Percentiles rank a stretch among this genome's conserved stretches.
phyloP scores from a whole-genome alignment of 441 rosid species.

The Codiaeum variegatum region DNA sequence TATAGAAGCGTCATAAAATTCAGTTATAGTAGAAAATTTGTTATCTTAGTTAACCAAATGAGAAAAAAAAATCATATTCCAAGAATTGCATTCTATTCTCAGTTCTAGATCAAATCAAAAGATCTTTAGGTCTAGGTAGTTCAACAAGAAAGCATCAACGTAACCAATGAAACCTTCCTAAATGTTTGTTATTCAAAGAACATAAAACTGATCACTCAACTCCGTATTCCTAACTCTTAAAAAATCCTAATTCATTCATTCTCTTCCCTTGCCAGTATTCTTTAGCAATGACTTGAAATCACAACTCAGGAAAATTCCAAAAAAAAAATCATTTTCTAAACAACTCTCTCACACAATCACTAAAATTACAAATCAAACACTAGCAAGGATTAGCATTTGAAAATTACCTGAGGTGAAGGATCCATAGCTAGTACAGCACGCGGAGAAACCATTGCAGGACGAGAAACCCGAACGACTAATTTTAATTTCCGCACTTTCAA shows the following conservation, averaged over 20 bases:
- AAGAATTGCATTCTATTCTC: not conserved
- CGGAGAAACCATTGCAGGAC: conserved; percentile 34
- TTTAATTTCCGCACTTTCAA: conserved; percentile 37
- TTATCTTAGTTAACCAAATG: not conserved
- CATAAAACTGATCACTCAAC: not conserved
- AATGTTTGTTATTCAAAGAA: not conserved
- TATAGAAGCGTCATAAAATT: not conserved
- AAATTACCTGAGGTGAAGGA: conserved; percentile 63
- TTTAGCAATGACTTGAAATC: not conserved
- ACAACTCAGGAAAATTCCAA: not conserved
- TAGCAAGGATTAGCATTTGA: not conserved
- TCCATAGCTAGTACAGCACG: conserved; percentile 70
- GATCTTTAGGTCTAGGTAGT: not conserved
- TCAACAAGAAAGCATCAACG: not conserved
- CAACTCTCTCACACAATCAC: not conserved
- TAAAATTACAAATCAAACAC: conserved; percentile 18
- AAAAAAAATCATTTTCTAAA: not conserved
- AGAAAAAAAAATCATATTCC: not conserved
- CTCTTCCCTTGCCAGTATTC: not conserved
- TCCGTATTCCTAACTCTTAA: not conserved
- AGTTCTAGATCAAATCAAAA: not conserved
- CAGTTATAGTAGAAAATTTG: not conserved
- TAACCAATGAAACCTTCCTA: not conserved
- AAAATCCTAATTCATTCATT: not conserved
- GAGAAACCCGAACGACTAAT: conserved; percentile 30